These are phyloP conservation scores for Geotrichum aggregatum DNA, from an alignment of 1,139 yeast species.

Conservation along the genomic window DNA sequence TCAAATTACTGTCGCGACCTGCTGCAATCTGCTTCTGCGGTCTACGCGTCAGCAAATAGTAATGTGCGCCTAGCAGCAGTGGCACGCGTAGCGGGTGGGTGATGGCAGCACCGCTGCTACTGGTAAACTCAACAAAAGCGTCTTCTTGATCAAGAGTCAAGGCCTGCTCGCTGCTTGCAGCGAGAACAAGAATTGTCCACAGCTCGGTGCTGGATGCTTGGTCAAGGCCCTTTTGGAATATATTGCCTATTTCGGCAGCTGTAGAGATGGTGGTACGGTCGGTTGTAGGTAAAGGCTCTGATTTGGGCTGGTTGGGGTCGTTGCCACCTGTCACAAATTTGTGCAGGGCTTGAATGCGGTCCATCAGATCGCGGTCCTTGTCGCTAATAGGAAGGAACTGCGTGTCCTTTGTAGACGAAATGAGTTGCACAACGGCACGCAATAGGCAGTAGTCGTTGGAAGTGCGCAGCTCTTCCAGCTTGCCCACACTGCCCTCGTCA, in stretches of 20 bases:
- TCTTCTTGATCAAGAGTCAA: slow-evolving; percentile 11
- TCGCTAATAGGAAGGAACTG: slow-evolving; percentile 29
- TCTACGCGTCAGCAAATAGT: slow-evolving; percentile 16
- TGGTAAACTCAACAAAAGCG: slow-evolving; percentile 6
- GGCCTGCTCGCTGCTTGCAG: not conserved
- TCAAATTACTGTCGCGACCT: slow-evolving; percentile 12
- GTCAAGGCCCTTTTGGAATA: slow-evolving; percentile 1
- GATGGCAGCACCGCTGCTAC: not conserved
- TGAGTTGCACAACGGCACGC: slow-evolving; percentile 35
- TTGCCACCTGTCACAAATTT: slow-evolving; percentile 21
- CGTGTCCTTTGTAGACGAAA: slow-evolving; percentile 23
- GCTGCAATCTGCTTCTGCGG: slow-evolving; percentile 10
- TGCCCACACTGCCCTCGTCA: slow-evolving; percentile 31
- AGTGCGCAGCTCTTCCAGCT: slow-evolving; percentile 38
- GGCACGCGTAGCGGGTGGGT: slow-evolving; percentile 17
- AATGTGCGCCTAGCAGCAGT: slow-evolving; percentile 22
- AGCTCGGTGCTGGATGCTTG: not conserved
- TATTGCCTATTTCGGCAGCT: not conserved
- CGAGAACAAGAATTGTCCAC: slow-evolving; percentile 8
- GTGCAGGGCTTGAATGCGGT: slow-evolving; percentile 27
- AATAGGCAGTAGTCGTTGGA: slow-evolving; percentile 37
- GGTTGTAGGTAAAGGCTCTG: not conserved
- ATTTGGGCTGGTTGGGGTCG: not conserved
- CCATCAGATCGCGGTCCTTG: slow-evolving; percentile 26
- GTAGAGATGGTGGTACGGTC: not conserved